phyloP scores from a whole-genome alignment of 768 basidiomycete species.

The Russula abietina region DNA sequence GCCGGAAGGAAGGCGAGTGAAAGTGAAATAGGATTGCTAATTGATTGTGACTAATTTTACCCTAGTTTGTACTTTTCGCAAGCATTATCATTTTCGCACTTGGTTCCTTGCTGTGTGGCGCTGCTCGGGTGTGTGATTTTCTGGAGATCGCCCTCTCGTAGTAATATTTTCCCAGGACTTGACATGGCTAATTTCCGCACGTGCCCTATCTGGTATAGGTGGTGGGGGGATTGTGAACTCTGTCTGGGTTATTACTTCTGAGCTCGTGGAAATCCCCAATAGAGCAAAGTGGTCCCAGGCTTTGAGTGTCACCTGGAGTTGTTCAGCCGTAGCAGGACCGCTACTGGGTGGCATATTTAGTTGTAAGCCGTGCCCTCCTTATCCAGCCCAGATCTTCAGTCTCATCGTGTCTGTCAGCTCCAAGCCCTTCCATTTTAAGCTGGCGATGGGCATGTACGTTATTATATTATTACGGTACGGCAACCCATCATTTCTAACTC shows the following conservation, averaged over 20 bases:
- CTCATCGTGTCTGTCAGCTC: conserved; percentile 16
- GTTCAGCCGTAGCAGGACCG: conserved; percentile 79
- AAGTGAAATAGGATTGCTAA: conserved; percentile 21
- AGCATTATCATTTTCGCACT: conserved; percentile 72
- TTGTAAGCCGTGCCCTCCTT: conserved; percentile 38
- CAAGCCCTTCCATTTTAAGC: conserved; percentile 34
- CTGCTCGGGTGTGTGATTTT: conserved; percentile 49
- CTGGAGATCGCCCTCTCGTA: conserved; percentile 16
- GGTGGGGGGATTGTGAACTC: conserved; percentile 81
- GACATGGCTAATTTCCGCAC: conserved; percentile 60
- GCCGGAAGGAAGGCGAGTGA: conserved; percentile 65
- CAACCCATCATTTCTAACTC: conserved; percentile 21
- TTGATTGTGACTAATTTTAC: conserved; percentile 11
- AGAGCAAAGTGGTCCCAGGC: conserved; percentile 84
- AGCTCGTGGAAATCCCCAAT: conserved; percentile 64
- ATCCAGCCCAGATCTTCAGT: not conserved
- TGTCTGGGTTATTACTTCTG: conserved; percentile 83
- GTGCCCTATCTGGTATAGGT: conserved; percentile 69
- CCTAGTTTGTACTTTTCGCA: conserved; percentile 58
- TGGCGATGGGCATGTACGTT: conserved; percentile 87
- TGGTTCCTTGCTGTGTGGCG: conserved; percentile 76
- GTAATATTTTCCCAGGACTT: conserved; percentile 37
- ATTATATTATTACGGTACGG: conserved; percentile 16
- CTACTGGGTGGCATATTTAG: conserved; percentile 80
- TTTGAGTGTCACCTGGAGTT: conserved; percentile 79